Conservation (phyloP, 2,329 filamentous ascomycete genomes). For the Curvularia sp. region DNA sequence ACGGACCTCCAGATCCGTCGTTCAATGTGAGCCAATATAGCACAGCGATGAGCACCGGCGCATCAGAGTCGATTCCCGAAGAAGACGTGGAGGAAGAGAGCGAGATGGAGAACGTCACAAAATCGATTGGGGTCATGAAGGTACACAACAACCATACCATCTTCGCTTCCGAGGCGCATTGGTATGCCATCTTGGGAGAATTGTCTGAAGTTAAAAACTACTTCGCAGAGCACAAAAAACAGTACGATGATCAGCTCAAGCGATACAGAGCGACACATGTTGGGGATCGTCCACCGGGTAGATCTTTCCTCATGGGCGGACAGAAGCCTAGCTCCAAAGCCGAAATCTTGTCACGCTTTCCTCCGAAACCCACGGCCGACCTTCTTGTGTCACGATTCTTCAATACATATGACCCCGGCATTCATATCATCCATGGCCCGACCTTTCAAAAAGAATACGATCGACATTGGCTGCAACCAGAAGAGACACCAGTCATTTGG, state of each 20-base stretch:
- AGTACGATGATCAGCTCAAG: conserved; percentile 81
- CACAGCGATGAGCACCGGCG: conserved; percentile 63
- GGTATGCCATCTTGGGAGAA: conserved; percentile 62
- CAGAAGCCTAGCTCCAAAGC: conserved; percentile 71
- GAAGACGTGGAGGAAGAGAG: conserved; percentile 65
- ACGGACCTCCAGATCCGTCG: conserved; percentile 49
- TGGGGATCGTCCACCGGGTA: conserved; percentile 65
- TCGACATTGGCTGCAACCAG: conserved; percentile 74
- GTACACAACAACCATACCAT: conserved; percentile 58
- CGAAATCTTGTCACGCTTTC: conserved; percentile 81
- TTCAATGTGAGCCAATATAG: conserved; percentile 63
- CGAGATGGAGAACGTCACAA: conserved; percentile 64
- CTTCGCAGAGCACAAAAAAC: conserved; percentile 84
- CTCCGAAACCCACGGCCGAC: conserved; percentile 81
- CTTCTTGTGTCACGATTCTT: conserved; percentile 89
- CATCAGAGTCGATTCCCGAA: conserved; percentile 62
- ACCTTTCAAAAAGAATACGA: conserved; percentile 77
- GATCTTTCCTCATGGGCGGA: conserved; percentile 80
- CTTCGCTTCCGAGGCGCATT: conserved; percentile 61
- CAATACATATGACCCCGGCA: conserved; percentile 75
- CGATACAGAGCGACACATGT: conserved; percentile 74
- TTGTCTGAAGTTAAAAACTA: conserved; percentile 95
- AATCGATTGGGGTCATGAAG: conserved; percentile 62
- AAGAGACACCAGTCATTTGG: conserved; percentile 78
- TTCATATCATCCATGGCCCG: conserved; percentile 68